Base-by-base conservation (phyloP, 768 basidiomycete genomes). In the Sarcomyxa edulis region DNA sequence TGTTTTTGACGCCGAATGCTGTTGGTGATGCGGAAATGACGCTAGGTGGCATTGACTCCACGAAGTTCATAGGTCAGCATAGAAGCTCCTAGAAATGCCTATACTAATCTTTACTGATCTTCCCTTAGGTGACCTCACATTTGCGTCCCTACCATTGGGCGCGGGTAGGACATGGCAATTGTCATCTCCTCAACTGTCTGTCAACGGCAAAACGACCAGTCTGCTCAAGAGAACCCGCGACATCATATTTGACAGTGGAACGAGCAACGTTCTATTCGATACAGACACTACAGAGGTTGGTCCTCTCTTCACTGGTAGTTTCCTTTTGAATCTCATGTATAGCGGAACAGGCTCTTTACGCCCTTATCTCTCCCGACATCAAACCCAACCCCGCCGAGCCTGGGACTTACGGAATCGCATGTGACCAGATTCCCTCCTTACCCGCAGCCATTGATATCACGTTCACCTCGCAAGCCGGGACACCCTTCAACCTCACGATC, bases 221-320 rank as follows among this genome's bases (percentile, higher is more conserved):
- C 40, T 64, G 6, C 55, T 78, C 33, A 64, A 62, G 35, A 51
- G 53, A 8, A 47, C 50, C 30, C 65, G 72, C 19, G 64, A 47
- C 32, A 62, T 78, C 49, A 74, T 78, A 34, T 77, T 77, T 45
- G 76, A 78, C 54, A 71, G 68, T 42, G 74, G 78, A 23, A 77
- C 74, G 16, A 73, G 72, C 48, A 78, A 77, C 51, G 52, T 77
- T 27, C 52, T 76, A 15, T 72, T 78, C 40, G 60, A 68, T 29
- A 68, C 71, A 15, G 50, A 53, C 27, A 75, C 71, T 14, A 60
- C 76, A 7, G 65, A 72, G 54, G 74, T 68, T 47, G 44, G 45
- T 49, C 28, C 16, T 20, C 31, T 39, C 32, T 35, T 37, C 18
- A 50, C 39, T 31, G 20, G 22, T 18, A 9, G 36, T n/a, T 4